Base-by-base conservation (phyloP, 2,329 filamentous ascomycete genomes). In the Pseudogymnoascus sp. region DNA sequence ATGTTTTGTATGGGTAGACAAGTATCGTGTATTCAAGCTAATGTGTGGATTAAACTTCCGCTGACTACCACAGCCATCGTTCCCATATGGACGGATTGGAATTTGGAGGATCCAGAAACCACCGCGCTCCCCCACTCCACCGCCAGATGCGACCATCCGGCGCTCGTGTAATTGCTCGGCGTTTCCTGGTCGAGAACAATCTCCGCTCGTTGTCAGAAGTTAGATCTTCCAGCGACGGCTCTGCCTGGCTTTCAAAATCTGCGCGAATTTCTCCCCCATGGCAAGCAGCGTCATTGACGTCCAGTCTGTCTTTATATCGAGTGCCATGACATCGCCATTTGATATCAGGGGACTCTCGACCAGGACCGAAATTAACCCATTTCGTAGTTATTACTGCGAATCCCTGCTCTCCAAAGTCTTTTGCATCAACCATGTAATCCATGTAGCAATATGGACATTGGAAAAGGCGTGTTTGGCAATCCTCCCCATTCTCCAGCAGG, bases 181-280 rank as follows among this genome's bases (percentile, higher is more conserved):
- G 57, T 47, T 60, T 50, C 38, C 63, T 62, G 39, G 30, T 63
- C 37, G 64, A 62, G 57, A 66, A 63, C 57, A 65, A 54, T 47
- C 61, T 64, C 47, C 38, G 20, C 35, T 61, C 60, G 37, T 66
- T 66, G 41, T 64, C 63, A 64, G 60, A 41, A 61, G 63, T 64
- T 47, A 66, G 63, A 38, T 64, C 62, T 59, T 64, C 59, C n/a
- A 65, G 36, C 57, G 59, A 62, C 60, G 62, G 2, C 57, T 60
- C 47, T 25, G 54, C 63, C 30, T 64, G 38, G 41, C 58, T 37
- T 59, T 67, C 65, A 37, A 65, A 67, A 41, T 33, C 54, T 62
- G 36, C 25, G 50, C 60, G 63, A 59, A 66, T 64, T 9, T 54
- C 38, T 41, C 63, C 61, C 25, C 4, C 57, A 38, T 39, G n/a